Evolutionary conservation across 306 rosid genomes (phyloP), one percentile per base, ranked within the genome.

Genomic region (Glycyrrhiza uralensis): DNA sequence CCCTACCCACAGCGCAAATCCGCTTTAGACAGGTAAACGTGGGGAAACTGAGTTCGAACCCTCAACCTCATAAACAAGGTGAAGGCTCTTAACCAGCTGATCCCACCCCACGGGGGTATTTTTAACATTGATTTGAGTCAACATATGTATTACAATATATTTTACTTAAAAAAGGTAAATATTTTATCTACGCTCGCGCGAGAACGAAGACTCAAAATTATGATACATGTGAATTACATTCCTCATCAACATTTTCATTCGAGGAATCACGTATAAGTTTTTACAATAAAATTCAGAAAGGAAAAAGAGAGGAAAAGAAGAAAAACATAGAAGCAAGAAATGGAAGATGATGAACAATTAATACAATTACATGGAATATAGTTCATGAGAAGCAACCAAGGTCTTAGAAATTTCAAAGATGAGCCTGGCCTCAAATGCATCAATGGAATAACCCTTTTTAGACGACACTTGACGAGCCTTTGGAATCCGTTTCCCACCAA

Each of bases 401-500:
- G 68, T 71, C 77, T 81, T 83, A 26, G 86, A 86, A 30, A 86
- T 86, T 84, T 86, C 90, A 12, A 70, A 39, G 8, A 86, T 50
- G 45, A 86, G 77, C 10, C 82, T 81, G 0, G 76, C 76, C 71
- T 86, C 90, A 47, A 86, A 66, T 17, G 79, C 86, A 47, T 79
- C 70, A 12, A 56, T 36, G 1, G 86, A 66, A 57, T 78, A 83
- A 30, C 7, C 55, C n/a, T n/a, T n/a, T 1, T 44, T 39, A 0
- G 57, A 13, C 11, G 62, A 2, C 0, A 12, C 36, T 54, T 60
- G 58, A 51, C 50, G 64, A 57, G 32, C 73, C 54, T 63, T 52
- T 63, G 79, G 79, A 75, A 75, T 64, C 17, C 66, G 18, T 75
- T 75, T 64, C 5, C 7, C 18, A 26, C 44, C 23, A 26, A 35